phyloP scores from a whole-genome alignment of 2,329 filamentous ascomycete species.

The Elsinoe fawcettii region DNA sequence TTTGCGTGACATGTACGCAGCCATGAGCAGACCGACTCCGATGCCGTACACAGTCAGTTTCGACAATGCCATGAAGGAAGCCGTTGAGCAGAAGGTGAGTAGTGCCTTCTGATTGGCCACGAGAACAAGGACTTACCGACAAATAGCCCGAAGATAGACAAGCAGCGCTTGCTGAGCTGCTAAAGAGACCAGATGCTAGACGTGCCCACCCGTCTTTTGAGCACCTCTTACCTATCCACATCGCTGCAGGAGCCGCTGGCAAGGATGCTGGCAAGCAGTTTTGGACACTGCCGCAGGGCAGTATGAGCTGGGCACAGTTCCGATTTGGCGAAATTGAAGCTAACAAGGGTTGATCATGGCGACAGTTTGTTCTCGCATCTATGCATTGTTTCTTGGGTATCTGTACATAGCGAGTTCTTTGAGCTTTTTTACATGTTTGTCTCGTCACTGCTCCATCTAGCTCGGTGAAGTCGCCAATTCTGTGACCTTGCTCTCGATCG shows the following conservation, averaged over 20 bases:
- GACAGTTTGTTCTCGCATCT: not conserved
- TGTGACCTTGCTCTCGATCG: conserved; percentile 62
- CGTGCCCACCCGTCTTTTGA: conserved; percentile 58
- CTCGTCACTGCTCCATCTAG: not conserved
- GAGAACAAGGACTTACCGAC: not conserved
- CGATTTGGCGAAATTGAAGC: conserved; percentile 24
- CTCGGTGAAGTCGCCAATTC: conserved; percentile 47
- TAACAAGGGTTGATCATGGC: not conserved
- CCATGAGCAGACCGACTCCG: conserved; percentile 20
- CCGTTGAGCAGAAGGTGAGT: conserved; percentile 24
- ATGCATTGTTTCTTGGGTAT: conserved; percentile 10
- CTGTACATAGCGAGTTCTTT: conserved; percentile 15
- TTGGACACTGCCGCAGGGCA: conserved; percentile 30
- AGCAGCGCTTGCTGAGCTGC: conserved; percentile 29
- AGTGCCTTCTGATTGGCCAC: not conserved
- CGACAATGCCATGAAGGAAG: conserved; percentile 29
- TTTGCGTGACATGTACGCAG: conserved; percentile 27
- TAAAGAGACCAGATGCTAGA: conserved; percentile 44
- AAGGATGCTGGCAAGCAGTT: conserved; percentile 26
- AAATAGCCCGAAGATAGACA: conserved; percentile 24
- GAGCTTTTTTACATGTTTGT: conserved; percentile 16
- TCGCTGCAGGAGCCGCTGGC: conserved; percentile 34
- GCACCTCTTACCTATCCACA: conserved; percentile 53
- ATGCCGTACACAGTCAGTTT: conserved; percentile 31
- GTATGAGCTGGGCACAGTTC: conserved; percentile 32